Base-by-base conservation (phyloP, 768 basidiomycete genomes). In the Tricholomella constricta region DNA sequence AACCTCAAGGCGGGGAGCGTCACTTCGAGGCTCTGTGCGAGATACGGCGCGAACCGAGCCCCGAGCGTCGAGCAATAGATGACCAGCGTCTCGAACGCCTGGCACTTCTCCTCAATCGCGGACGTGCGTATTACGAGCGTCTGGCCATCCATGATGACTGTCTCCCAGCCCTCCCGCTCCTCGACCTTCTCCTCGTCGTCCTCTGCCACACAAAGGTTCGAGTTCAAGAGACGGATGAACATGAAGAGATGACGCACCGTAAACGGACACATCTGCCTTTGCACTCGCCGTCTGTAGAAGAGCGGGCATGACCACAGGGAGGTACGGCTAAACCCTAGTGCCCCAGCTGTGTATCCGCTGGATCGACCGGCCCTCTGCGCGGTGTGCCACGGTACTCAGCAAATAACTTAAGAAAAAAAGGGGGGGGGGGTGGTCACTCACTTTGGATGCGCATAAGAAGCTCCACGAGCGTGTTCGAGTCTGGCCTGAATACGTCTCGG, bases 101-200 rank as follows among this genome's bases (percentile, higher is more conserved):
- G n/a, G 76, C 89, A 89, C 62, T 93, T 93, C 59, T 94, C 90
- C 63, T 93, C 91, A 60, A 94, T 83, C 0, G 83, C 82, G 0
- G 88, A 84, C 2, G 90, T 92, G 50, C 86, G 80, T 56, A 93
- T 89, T 1, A 86, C 88, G 20, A 91, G 77, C 15, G 82, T 80
- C 44, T 86, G 85, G 0, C 91, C 91, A 44, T 91, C 88, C 76
- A 91, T 82, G 6, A 78, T 76, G 54, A 92, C 78, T 1, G 85
- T 89, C 62, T 89, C 89, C 85, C 84, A 92, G 10, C 89, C 88
- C n/a, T 91, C 88, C 11, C 82, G 78, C 19, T 86, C 84, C 38
- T 79, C 78, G 1, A 66, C 58, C 7, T 74, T 75, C 8, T 83
- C 82, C 6, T 81, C 77, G 4, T 80, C 82, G 17, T 87, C 85